Base-by-base conservation (phyloP, 2,329 filamentous ascomycete genomes). In the Monilinia laxa region DNA sequence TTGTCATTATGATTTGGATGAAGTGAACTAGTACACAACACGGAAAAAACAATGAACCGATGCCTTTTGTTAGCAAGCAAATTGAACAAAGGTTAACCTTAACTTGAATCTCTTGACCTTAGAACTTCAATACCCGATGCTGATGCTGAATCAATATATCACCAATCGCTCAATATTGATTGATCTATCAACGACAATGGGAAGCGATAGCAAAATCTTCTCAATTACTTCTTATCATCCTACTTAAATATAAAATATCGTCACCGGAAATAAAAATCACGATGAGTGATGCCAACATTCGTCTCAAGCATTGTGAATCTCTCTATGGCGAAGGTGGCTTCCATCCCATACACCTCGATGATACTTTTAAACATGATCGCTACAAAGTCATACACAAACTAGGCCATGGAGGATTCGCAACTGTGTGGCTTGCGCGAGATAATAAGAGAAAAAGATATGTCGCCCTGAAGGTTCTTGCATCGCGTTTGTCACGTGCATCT, bases 371-470 rank as follows among this genome's bases (percentile, higher is more conserved):
- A n/a, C 59, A 78, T 66, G 77, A 74, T 25, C 77, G 79, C 45
- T 84, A 83, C 67, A 74, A 74, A 42, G 72, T 82, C 42, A 70
- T 80, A 40, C 78, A 80, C 66, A 83, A 83, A 71, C 70, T 83
- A 45, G 81, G 81, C 11, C 78, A 77, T 59, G 80, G 82, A 40
- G 77, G 77, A 0, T 81, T 74, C 69, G 78, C 80, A 3, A 83
- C 79, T 3, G 78, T 82, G 51, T 83, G 80, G 81, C 77, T 82
- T 38, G 80, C 78, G 11, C 71, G 72, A 4, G 76, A 79, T 51
- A 63, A 20, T 3, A 28, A 64, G 10, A 64, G 67, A 25, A n/a
- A 56, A 28, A 57, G 69, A 45, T 68, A 69, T 68, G 69, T 72
- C 62, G 70, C 70, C 11, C 23, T 72, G 16, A 72, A 72, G 49